phyloP scores from a whole-genome alignment of 78 protist genomes.

The Dictyostelium citrinum region DNA sequence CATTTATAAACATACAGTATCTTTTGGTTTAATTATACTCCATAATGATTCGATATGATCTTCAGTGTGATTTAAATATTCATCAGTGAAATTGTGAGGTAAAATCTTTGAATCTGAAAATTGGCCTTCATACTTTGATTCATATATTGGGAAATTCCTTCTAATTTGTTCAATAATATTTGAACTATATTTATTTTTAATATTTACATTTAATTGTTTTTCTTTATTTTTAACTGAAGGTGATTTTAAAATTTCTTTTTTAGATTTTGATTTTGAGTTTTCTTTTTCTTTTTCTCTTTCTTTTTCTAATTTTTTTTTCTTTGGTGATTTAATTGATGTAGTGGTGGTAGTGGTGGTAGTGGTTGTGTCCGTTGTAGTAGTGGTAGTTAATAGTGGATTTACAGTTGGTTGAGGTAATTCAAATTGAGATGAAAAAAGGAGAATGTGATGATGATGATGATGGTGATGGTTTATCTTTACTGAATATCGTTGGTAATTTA shows the following conservation, averaged over 20 bases:
- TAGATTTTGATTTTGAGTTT: background rate
- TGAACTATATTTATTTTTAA: background rate
- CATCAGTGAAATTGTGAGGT: conserved; percentile 18
- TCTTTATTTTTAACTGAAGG: background rate
- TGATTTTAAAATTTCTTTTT: background rate
- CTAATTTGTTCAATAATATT: background rate
- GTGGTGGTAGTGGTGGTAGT: background rate
- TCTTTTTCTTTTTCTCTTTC: background rate
- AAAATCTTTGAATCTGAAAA: background rate
- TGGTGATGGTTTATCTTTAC: background rate
- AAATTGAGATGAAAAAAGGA: background rate
- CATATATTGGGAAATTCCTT: background rate
- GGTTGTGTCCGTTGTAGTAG: background rate
- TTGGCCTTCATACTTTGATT: background rate
- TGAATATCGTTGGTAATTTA: background rate
- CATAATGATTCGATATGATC: background rate
- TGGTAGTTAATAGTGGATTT: background rate
- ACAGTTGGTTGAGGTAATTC: background rate
- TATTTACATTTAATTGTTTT: background rate
- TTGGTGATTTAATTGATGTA: background rate
- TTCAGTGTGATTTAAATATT: background rate
- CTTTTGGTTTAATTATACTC: conserved; percentile 22
- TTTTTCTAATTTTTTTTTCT: background rate
- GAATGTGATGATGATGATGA: background rate
- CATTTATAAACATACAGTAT: background rate